Conservation (phyloP, 2,329 filamentous ascomycete genomes). For the Ophiostoma novo-ulmi region DNA sequence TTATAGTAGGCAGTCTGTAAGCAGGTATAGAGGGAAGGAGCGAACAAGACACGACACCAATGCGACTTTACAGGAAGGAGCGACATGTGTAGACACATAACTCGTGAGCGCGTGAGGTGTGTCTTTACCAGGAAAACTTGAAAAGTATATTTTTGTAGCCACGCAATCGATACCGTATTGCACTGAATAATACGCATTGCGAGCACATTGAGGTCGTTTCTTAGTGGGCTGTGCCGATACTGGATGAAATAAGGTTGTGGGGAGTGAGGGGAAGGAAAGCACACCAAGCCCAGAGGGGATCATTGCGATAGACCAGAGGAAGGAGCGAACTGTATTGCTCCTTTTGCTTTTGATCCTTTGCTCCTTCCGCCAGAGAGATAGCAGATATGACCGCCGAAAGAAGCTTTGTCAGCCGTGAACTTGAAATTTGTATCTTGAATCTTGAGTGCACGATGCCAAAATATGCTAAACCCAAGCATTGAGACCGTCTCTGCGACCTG, state of each 20-base stretch:
- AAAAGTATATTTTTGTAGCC: background rate
- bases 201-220: background rate
- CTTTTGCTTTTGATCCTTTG: background rate
- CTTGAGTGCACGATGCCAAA: background rate
- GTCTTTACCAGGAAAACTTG: background rate
- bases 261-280: conserved; percentile 1
- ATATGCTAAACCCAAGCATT: background rate
- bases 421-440: background rate
- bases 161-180: background rate
- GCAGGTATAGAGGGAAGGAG: background rate
- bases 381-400: too few relatives aligned
- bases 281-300: conserved; percentile 1
- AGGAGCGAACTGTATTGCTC: background rate
- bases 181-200: background rate
- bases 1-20: too few relatives aligned
- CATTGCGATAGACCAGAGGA: conserved; percentile 9
- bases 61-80: background rate
- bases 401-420: too few relatives aligned
- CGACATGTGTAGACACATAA: background rate
- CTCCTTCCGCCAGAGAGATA: background rate
- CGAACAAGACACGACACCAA: background rate
- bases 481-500: background rate
- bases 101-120: background rate
- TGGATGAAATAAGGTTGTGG: conserved; percentile 19
- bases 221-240: background rate